These are phyloP conservation scores for Pulveroboletus ravenelii DNA, from an alignment of 768 basidiomycete species.

Conservation along the genomic window DNA sequence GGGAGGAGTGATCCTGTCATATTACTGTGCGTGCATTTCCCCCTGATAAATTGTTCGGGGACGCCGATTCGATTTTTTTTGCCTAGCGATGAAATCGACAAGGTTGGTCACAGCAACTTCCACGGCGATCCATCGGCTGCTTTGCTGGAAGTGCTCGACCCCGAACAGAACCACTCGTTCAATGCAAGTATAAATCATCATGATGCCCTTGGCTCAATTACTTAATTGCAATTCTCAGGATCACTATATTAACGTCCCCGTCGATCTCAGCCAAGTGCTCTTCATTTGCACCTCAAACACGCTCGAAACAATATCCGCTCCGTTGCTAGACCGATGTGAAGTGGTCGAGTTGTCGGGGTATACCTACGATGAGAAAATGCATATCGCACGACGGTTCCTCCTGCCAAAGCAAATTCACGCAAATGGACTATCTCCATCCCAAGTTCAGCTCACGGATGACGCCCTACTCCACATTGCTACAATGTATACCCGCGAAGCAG, in stretches of 20 bases:
- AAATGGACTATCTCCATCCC: slow-evolving; percentile 63
- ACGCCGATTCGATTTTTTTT: not conserved
- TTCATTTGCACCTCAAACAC: slow-evolving; percentile 94
- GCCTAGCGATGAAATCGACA: slow-evolving; percentile 80
- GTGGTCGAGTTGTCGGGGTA: slow-evolving; percentile 80
- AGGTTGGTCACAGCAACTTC: slow-evolving; percentile 80
- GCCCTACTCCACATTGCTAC: slow-evolving; percentile 70
- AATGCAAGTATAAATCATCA: slow-evolving; percentile 43
- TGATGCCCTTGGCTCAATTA: not conserved
- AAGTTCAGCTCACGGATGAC: slow-evolving; percentile 63
- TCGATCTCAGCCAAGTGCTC: slow-evolving; percentile 82
- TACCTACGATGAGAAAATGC: slow-evolving; percentile 87
- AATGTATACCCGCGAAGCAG: slow-evolving; percentile 85
- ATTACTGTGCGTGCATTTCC: slow-evolving; percentile 44
- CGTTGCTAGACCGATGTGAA: slow-evolving; percentile 87
- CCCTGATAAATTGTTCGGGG: not conserved
- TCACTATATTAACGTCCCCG: slow-evolving; percentile 86
- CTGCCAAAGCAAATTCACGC: slow-evolving; percentile 82
- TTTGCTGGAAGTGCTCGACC: slow-evolving; percentile 87
- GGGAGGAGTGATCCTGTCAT: slow-evolving; percentile 78
- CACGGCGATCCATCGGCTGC: slow-evolving; percentile 93
- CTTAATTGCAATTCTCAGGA: slow-evolving; percentile 45
- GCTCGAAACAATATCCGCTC: slow-evolving; percentile 83
- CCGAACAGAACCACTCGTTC: slow-evolving; percentile 85
- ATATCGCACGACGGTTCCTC: slow-evolving; percentile 83